Conservation (phyloP, 805 yeast genomes). For the Hanseniaspora occidentalis region DNA sequence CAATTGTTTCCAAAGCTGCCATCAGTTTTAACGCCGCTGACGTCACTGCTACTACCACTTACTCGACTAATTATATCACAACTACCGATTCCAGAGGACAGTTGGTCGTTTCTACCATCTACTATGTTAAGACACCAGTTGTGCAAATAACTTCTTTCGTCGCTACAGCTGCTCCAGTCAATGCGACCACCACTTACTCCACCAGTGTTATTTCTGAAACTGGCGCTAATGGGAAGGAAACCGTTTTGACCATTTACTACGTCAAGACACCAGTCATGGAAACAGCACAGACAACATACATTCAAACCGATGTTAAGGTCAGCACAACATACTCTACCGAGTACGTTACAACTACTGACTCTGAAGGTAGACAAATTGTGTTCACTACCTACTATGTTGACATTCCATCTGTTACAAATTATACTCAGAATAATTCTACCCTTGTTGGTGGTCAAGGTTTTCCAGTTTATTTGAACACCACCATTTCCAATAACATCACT, state of each 20-base stretch:
- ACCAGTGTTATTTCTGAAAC: slow-evolving; percentile 6
- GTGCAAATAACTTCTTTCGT: neutral
- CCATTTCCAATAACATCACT: too few species aligned
- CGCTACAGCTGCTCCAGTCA: neutral
- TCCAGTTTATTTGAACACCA: too few species aligned
- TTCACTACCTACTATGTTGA: too few species aligned
- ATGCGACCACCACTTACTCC: slow-evolving; percentile 6
- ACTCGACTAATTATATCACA: neutral
- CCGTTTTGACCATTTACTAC: slow-evolving; percentile 7
- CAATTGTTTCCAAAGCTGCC: neutral
- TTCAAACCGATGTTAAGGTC: neutral
- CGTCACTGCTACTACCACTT: neutral
- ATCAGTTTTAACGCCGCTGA: neutral
- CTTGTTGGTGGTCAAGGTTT: too few species aligned
- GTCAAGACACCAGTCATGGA: slow-evolving; percentile 8
- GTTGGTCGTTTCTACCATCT: neutral
- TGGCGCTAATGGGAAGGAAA: slow-evolving; percentile 7
- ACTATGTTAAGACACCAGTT: neutral
- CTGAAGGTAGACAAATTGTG: too few species aligned
- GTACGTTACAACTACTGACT: neutral
- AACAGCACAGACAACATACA: slow-evolving; percentile 5
- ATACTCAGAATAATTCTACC: too few species aligned
- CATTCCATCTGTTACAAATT: too few species aligned
- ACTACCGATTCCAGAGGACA: neutral
- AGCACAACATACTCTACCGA: slow-evolving; percentile 2